Conservation (phyloP, 78 protist species). For the Dictyostelium intermedium region DNA sequence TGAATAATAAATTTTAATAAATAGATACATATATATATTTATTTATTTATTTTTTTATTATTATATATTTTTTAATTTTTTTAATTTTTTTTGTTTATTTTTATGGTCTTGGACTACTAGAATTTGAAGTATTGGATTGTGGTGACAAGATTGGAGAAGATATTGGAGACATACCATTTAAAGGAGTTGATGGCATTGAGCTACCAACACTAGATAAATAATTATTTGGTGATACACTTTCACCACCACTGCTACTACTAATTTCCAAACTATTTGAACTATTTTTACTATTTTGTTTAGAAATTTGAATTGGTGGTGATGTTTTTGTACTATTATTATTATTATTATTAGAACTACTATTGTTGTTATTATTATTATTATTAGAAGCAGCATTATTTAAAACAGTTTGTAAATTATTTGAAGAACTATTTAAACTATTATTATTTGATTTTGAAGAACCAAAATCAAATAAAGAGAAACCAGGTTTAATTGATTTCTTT, state of each 20-base stretch:
- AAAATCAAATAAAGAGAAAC: not conserved
- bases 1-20: not conserved
- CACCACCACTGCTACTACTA: not conserved
- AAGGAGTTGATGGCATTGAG: conserved; percentile 8
- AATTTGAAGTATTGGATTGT: not conserved
- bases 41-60: not conserved
- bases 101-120: not conserved
- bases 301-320: not conserved
- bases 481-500: conserved; percentile 25
- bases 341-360: not conserved
- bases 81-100: not conserved
- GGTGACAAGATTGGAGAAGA: not conserved
- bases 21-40: not conserved
- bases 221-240: not conserved
- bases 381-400: not conserved
- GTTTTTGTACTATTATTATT: not conserved
- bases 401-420: not conserved
- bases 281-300: not conserved
- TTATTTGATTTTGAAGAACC: not conserved
- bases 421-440: not conserved
- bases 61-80: not conserved
- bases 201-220: not conserved
- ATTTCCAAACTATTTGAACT: not conserved
- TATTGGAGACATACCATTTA: not conserved
- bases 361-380: not conserved